A percentile compares a stretch with the other conserved stretches of the same genome.
Conservation (phyloP, 1,284 basidiomycete species). For the Hypsizygus ulmarius region DNA sequence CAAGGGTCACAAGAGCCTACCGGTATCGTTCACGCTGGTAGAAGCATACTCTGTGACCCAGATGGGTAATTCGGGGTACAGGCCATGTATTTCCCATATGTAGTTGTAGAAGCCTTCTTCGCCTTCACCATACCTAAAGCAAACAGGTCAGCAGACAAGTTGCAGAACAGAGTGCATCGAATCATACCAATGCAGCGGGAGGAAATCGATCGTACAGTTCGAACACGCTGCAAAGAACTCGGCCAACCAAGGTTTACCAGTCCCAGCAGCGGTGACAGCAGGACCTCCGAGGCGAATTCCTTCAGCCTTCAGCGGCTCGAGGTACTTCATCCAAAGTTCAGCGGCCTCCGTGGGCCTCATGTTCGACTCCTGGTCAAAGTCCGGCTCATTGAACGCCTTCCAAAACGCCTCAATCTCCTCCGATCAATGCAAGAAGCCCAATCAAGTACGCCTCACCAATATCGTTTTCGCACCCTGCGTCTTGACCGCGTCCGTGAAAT, state of each 20-base stretch:
- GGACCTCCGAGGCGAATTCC: conserved; percentile 64
- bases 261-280: conserved; percentile 57
- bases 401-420: conserved; percentile 3
- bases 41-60: conserved; percentile 64
- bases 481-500: conserved; percentile 36
- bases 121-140: conserved; percentile 50
- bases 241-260: conserved; percentile 54
- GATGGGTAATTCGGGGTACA: conserved; percentile 46
- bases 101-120: conserved; percentile 50
- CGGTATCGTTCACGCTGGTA: conserved; percentile 37
- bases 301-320: conserved; percentile 51
- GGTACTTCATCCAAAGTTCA: conserved; percentile 59
- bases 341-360: conserved; percentile 53
- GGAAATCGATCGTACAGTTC: conserved; percentile 51
- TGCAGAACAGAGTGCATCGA: not conserved
- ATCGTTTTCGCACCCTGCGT: conserved; percentile 39
- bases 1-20: conserved; percentile 20
- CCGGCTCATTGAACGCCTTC: conserved; percentile 56
- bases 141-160: not conserved
- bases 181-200: conserved; percentile 38
- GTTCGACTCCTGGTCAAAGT: conserved; percentile 61
- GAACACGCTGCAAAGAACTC: conserved; percentile 52
- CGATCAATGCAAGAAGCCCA: not conserved
- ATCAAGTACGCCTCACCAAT: conserved; percentile 31
- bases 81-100: conserved; percentile 44